phyloP scores from a whole-genome alignment of 352 stramenopile genomes.

The Globisporangium paroecandrum region DNA sequence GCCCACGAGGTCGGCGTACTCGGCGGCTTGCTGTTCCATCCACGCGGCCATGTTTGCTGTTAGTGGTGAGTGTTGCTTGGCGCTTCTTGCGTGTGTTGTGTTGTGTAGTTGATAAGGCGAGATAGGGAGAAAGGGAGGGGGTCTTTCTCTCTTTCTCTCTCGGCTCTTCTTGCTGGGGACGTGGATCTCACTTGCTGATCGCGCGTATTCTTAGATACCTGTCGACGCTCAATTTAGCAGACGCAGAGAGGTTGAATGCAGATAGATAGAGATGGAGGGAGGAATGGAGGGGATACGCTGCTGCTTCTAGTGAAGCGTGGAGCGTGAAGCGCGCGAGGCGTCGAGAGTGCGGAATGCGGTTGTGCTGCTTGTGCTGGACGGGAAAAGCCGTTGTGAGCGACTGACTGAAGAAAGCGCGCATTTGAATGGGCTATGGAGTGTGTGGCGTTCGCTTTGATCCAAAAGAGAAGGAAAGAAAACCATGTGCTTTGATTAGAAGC shows the following conservation, averaged over 20 bases:
- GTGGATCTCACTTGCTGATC: not conserved
- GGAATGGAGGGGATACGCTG: conserved; percentile 1
- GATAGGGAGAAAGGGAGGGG: not conserved
- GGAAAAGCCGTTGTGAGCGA: conserved; percentile 7
- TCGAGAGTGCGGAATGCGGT: not conserved
- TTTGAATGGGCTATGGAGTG: not conserved
- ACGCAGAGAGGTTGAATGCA: not conserved
- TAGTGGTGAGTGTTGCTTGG: not conserved
- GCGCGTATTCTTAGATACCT: conserved; percentile 10
- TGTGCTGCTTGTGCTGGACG: not conserved
- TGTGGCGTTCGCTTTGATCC: not conserved
- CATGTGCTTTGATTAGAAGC: not conserved
- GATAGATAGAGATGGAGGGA: not conserved
- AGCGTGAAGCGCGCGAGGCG: not conserved
- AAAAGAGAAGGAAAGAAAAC: not conserved
- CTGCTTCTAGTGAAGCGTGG: not conserved
- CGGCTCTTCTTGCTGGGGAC: not conserved
- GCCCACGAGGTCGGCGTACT: conserved; percentile 80
- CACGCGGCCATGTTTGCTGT: conserved; percentile 27
- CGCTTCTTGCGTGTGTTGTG: conserved; percentile 21
- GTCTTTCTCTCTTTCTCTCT: not conserved
- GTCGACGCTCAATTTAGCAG: conserved; percentile 1
- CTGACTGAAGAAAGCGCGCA: not conserved
- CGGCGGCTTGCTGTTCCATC: conserved; percentile 85
- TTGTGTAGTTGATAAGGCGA: not conserved